A percentile compares a stretch with the other conserved stretches of the same genome.
These are phyloP conservation scores for Moricandia arvensis DNA, from an alignment of 345 rosid genomes.

Conservation along the genomic window DNA sequence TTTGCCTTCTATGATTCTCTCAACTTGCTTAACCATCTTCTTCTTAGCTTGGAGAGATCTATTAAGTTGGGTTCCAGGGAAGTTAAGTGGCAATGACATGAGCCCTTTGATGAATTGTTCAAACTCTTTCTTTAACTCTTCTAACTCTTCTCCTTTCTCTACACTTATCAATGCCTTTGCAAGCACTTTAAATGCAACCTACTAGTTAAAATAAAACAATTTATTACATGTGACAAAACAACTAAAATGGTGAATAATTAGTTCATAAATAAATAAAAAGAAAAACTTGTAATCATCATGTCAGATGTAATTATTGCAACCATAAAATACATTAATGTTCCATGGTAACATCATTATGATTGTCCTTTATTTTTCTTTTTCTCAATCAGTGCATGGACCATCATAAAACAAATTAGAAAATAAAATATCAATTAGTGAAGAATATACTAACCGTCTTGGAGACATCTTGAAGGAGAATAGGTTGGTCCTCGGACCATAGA, in stretches of 20 bases:
- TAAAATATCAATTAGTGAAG: background rate
- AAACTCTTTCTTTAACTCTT: slow-evolving; percentile 64
- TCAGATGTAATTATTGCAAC: slow-evolving; percentile 34
- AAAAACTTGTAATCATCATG: slow-evolving; percentile 29
- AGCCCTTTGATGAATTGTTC: slow-evolving; percentile 83
- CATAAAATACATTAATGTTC: slow-evolving; percentile 14
- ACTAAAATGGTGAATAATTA: slow-evolving; percentile 19
- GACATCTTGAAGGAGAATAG: slow-evolving; percentile 77
- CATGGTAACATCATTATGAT: slow-evolving; percentile 18
- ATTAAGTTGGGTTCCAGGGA: slow-evolving; percentile 88
- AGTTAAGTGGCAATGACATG: slow-evolving; percentile 80
- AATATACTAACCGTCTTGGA: slow-evolving; percentile 65
- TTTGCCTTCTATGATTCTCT: slow-evolving; percentile 47
- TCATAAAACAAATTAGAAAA: background rate
- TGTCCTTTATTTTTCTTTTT: background rate
- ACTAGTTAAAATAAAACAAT: slow-evolving; percentile 18
- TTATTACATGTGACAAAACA: background rate
- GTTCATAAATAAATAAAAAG: slow-evolving; percentile 14
- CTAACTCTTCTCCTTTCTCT: slow-evolving; percentile 81
- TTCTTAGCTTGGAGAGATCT: slow-evolving; percentile 96
- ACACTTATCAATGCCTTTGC: slow-evolving; percentile 87
- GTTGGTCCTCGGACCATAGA: slow-evolving; percentile 61
- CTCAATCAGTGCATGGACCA: slow-evolving; percentile 16
- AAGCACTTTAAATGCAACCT: slow-evolving; percentile 90
- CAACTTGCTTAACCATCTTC: slow-evolving; percentile 71